Base-by-base conservation (phyloP, 164 flowering plant species). In the Annona cherimola region DNA sequence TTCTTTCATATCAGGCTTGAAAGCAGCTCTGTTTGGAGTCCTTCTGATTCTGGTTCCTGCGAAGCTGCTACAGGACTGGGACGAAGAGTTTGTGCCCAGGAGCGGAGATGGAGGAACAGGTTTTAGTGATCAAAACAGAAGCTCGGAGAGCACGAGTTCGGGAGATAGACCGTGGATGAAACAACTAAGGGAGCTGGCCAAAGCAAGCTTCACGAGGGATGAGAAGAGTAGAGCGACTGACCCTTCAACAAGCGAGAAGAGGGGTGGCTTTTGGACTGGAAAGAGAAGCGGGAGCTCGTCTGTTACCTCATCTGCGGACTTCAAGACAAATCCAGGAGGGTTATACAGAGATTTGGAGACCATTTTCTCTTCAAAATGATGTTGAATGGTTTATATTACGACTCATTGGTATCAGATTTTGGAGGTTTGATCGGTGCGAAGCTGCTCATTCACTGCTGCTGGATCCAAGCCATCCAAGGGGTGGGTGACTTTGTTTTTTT, bases 101-200 rank as follows among this genome's bases (percentile, higher is more conserved):
- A n/a, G 11, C 1, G 68, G 67, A 9, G 75, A 54, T 11, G 75
- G 69, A 45, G 83, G 78, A 40, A 45, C 73, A 6, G 57, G 54
- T 65, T 72, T 83, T 19, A 45, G 77, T 1, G 90, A 80, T 5
- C 76, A 73, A 55, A 18, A 78, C 68, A 80, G 75, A 79, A 83
- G 80, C 73, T 81, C 42, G 20, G 85, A 80, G 4, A 87, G 85
- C 63, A 67, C 86, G 45, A 84, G 82, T 81, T 83, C 92, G 14
- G 79, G 90, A 18, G 94, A 94, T 1, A 91, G 69, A 69, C 87
- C 99, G 62, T 88, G 96, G 99, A 9, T 83, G 77, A 90, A 77
- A 79, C 98, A 89, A 71, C 83, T 95, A 14, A 82, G 96, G 73
- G 97, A 90, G 73, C 4, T 94, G 76, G 99, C 97, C 12, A 88